phyloP scores from a whole-genome alignment of 305 asterid genomes.

The Fraxinus sp. region DNA sequence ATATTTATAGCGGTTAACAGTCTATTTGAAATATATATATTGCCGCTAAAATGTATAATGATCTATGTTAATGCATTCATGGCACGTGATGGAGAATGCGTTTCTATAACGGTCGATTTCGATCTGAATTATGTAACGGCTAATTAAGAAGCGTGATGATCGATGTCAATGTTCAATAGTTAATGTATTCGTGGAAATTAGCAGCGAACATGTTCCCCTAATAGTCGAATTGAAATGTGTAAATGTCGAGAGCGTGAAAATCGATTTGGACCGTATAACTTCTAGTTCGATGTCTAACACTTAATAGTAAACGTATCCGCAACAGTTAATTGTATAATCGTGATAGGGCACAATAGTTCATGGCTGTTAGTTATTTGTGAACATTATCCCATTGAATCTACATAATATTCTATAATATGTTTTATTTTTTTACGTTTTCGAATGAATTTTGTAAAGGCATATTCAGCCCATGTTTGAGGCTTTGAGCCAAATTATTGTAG shows the following conservation, averaged over 20 bases:
- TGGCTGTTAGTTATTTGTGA: background rate
- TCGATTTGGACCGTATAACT: background rate
- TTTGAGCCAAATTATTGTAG: too few relatives aligned
- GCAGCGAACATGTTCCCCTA: background rate
- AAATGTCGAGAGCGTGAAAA: background rate
- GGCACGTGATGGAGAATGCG: background rate
- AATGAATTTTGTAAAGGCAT: background rate
- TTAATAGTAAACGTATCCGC: background rate
- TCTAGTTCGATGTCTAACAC: background rate
- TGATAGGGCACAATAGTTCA: background rate
- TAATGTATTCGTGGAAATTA: background rate
- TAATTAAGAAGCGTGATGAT: background rate
- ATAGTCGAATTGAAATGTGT: background rate
- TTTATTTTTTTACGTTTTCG: background rate
- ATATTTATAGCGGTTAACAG: background rate
- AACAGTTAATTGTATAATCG: background rate
- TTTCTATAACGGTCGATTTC: background rate
- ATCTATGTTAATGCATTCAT: too few relatives aligned
- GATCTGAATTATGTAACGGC: background rate
- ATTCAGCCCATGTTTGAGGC: background rate
- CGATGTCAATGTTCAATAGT: background rate
- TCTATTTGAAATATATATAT: background rate
- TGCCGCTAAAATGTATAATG: background rate
- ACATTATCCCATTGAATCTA: background rate
- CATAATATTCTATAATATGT: background rate